These are phyloP conservation scores for Emergomyces orientalis DNA, from an alignment of 2,329 filamentous ascomycete species.

Conservation along the genomic window DNA sequence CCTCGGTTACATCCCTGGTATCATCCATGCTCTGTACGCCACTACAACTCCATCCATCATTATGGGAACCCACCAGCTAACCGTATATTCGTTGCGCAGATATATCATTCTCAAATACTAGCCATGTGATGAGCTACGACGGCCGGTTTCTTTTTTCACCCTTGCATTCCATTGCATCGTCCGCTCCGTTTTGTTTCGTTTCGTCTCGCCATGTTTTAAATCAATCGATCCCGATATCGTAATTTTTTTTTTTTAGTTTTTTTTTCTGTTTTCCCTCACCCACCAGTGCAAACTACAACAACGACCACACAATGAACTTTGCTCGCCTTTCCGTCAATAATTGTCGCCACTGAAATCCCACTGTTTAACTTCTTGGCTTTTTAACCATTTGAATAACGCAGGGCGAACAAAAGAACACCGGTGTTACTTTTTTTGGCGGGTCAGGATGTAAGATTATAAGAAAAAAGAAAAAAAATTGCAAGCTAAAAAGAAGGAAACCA, in stretches of 20 bases:
- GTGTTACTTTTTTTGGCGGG: not conserved
- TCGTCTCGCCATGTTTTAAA: not conserved
- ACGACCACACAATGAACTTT: too few species aligned
- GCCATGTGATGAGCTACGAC: slow-evolving; percentile 15
- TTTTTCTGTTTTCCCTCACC: too few species aligned
- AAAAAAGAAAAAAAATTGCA: not conserved
- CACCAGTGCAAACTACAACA: too few species aligned
- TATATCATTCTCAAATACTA: slow-evolving; percentile 90
- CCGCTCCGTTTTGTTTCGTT: not conserved
- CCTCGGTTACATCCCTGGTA: slow-evolving; percentile 67
- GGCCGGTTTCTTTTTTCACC: not conserved
- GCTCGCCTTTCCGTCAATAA: too few species aligned
- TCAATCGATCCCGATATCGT: not conserved
- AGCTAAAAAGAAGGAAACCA: not conserved
- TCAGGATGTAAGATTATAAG: too few species aligned
- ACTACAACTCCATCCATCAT: not conserved
- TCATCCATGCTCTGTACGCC: slow-evolving; percentile 80
- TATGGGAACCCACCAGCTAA: not conserved
- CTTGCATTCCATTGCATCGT: not conserved
- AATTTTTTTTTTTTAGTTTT: not conserved
- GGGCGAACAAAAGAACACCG: not conserved
- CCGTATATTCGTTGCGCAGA: slow-evolving; percentile 28
- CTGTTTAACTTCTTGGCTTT: too few species aligned
- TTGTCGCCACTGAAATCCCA: too few species aligned
- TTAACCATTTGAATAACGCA: too few species aligned